phyloP scores from a whole-genome alignment of 2,329 filamentous ascomycete species.

The Parastagonospora avenae region DNA sequence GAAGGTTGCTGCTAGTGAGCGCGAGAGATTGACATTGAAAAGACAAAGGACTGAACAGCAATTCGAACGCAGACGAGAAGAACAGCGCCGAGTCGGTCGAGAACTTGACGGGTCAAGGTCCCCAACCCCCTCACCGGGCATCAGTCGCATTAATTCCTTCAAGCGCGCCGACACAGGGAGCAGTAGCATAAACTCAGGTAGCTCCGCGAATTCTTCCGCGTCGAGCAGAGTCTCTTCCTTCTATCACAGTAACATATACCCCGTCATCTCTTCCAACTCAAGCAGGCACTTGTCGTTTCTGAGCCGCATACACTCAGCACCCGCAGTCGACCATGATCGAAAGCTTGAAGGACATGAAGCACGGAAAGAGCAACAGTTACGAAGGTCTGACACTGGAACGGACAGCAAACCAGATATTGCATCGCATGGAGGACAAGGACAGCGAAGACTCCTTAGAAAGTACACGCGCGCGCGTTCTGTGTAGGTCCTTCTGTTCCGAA shows the following conservation, averaged over 20 bases:
- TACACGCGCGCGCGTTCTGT: slow-evolving; percentile 38
- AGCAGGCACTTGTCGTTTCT: slow-evolving; percentile 9
- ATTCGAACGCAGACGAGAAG: slow-evolving; percentile 8
- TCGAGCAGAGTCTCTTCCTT: slow-evolving; percentile 9
- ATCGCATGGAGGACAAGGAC: slow-evolving; percentile 42
- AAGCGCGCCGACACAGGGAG: slow-evolving; percentile 12
- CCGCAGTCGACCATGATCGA: slow-evolving; percentile 34
- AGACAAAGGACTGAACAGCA: neutral
- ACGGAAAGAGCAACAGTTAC: slow-evolving; percentile 36
- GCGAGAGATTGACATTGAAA: slow-evolving; percentile 4
- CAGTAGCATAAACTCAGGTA: slow-evolving; percentile 10
- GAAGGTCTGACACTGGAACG: slow-evolving; percentile 35
- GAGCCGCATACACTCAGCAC: slow-evolving; percentile 12
- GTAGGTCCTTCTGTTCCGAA: slow-evolving; percentile 12
- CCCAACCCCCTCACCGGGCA: slow-evolving; percentile 12
- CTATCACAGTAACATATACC: no score
- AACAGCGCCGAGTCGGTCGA: slow-evolving; percentile 11
- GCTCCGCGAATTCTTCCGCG: slow-evolving; percentile 1
- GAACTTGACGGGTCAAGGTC: slow-evolving; percentile 31
- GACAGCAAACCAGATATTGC: slow-evolving; percentile 38
- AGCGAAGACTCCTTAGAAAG: slow-evolving; percentile 42
- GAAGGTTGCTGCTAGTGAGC: slow-evolving; percentile 8
- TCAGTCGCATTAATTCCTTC: slow-evolving; percentile 17
- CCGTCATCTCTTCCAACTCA: slow-evolving; percentile 3
- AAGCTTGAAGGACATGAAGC: slow-evolving; percentile 41